Evolutionary conservation across 352 stramenopile species (phyloP).

Genomic region (Phytopythium kandeliae): DNA sequence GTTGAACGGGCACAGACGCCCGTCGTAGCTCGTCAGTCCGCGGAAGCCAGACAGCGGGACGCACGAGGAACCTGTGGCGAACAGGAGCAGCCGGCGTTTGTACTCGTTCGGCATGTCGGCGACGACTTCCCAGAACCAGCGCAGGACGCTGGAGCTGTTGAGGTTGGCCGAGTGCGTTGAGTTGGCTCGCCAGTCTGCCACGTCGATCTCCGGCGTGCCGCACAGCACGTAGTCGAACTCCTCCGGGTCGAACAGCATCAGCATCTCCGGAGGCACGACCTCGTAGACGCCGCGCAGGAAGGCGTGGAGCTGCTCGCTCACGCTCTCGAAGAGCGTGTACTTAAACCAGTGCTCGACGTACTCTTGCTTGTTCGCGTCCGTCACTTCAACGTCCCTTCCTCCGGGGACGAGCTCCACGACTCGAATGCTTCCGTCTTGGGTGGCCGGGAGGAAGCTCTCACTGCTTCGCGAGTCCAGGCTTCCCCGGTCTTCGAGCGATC

Average conservation of each 20-base stretch:
- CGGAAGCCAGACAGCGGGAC: constrained; percentile 71
- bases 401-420: constrained; percentile 43
- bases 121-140: constrained; percentile 97
- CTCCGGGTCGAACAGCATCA: constrained; percentile 96
- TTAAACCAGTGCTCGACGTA: constrained; percentile 89
- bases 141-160: constrained; percentile 20
- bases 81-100: constrained; percentile 64
- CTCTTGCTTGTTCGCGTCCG: constrained; percentile 91
- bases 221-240: constrained; percentile 97
- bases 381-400: constrained; percentile 79
- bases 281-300: constrained; percentile 95
- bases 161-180: constrained; percentile 61
- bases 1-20: constrained; percentile 67
- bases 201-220: constrained; percentile 94
- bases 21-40: constrained; percentile 77
- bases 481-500: not conserved
- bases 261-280: constrained; percentile 91
- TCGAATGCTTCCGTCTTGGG: constrained; percentile 4
- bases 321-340: constrained; percentile 51
- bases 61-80: constrained; percentile 73
- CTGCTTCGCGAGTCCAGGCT: constrained; percentile 3
- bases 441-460: not conserved
- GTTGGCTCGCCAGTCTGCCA: constrained; percentile 93
- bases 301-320: constrained; percentile 46
- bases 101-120: constrained; percentile 82